Base-by-base conservation (phyloP, 179 eudicot species). In the Nepenthes alata region DNA sequence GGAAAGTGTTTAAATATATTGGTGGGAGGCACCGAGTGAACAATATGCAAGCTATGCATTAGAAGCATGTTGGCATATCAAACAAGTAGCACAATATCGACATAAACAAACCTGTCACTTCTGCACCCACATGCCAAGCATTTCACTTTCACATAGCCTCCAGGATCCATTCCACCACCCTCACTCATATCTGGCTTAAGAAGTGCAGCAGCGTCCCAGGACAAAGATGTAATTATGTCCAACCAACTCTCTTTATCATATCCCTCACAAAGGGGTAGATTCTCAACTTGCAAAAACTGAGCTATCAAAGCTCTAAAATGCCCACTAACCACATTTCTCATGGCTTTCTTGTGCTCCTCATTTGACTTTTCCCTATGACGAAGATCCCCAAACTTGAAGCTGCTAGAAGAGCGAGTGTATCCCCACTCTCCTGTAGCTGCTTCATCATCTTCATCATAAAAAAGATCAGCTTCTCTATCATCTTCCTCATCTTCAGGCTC, bases 121-220 rank as follows among this genome's bases (percentile, higher is more conserved):
- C 63, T 74, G 41, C 58, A 71, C 63, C 83, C 81, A 66, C 74
- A 70, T 11, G 83, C 78, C 65, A 80, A 49, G 62, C 83, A 80
- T 60, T 80, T 80, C 47, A 80, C 76, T 70, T 80, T 80, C 56
- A 80, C 81, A 68, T 76, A 80, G 13, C 74, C 78, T 53, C 78
- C 78, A 51, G 83, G 83, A 73, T 80, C 83, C 83, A 80, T 80
- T 65, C 78, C 78, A 68, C 81, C 77, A 53, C 78, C 76, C 67
- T 68, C 74, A 65, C 74, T 76, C 67, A 64, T 80, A 67, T 80
- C 83, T 59, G 83, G 83, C 74, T 80, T 80, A 55, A 80, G 81
- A 66, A 80, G 73, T 35, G 76, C 70, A 37, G 83, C 83, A 65
- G 80, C 83, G 63, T 80, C 81, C 83, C 83, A 80, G 48, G 78